These are phyloP conservation scores for Verticillium nubilum DNA, from an alignment of 2,329 filamentous ascomycete genomes.

Conservation along the genomic window DNA sequence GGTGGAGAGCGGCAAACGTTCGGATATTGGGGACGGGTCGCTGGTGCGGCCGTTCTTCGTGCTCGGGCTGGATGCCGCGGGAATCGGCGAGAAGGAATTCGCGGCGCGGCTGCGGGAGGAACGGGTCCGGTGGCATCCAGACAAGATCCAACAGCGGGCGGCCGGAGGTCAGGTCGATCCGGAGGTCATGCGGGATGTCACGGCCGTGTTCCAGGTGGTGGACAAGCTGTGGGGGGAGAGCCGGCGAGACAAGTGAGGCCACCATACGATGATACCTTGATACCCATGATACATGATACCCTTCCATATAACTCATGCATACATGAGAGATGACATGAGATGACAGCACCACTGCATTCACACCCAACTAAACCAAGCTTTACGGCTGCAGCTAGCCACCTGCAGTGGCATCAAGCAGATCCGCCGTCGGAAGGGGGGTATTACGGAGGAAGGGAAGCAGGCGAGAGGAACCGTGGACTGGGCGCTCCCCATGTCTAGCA, in stretches of 20 bases:
- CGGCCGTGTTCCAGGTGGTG: conserved; percentile 85
- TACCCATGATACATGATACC: background rate
- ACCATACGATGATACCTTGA: background rate
- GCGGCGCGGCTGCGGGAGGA: conserved; percentile 66
- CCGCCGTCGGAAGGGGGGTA: background rate
- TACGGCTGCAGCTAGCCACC: background rate
- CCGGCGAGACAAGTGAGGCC: conserved; percentile 25
- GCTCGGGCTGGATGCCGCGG: conserved; percentile 31
- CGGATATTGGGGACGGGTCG: conserved; percentile 47
- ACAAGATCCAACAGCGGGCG: conserved; percentile 91
- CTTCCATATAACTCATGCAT: background rate
- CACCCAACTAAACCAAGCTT: background rate
- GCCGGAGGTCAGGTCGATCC: conserved; percentile 63
- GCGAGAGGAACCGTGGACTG: background rate
- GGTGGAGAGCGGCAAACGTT: conserved; percentile 52
- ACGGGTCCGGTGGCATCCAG: conserved; percentile 91
- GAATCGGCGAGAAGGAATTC: conserved; percentile 38
- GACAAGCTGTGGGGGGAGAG: conserved; percentile 73
- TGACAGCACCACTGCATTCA: background rate
- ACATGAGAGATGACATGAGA: background rate
- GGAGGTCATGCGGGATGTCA: conserved; percentile 71
- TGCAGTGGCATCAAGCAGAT: background rate
- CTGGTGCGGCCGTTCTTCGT: conserved; percentile 67
- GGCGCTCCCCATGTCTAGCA: background rate
- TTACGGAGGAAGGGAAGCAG: background rate